A percentile compares a stretch with the other conserved stretches of the same genome.
Evolutionary conservation across 371 early-diverging fungal species (phyloP).

Genomic region (Syncephalis plumigaleata): DNA sequence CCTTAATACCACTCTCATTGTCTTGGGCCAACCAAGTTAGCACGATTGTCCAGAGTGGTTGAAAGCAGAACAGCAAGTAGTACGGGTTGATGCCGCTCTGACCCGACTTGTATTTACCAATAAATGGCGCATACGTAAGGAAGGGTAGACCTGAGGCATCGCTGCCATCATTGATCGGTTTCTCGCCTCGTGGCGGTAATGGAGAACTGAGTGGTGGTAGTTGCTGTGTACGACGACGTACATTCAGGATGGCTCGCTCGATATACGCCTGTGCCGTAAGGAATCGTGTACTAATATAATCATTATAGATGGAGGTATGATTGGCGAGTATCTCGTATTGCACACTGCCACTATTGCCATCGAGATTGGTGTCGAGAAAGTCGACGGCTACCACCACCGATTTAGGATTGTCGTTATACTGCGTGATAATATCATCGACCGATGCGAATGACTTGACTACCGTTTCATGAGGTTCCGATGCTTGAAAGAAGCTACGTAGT

Average conservation of each 20-base stretch:
- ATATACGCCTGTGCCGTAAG: constrained; percentile 19
- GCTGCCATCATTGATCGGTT: constrained; percentile 3
- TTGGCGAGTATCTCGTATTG: constrained; percentile 16
- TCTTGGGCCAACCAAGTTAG: constrained; percentile 13
- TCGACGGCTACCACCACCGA: constrained; percentile 17
- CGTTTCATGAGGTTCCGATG: constrained; percentile 13
- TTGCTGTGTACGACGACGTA: constrained; percentile 13
- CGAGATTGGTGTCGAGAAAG: constrained; percentile 8
- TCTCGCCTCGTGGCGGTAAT: constrained; percentile 9
- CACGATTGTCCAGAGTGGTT: constrained; percentile 13
- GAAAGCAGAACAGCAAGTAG: constrained; percentile 18
- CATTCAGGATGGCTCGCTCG: constrained; percentile 20
- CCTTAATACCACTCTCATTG: constrained; percentile 11
- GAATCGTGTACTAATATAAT: constrained; percentile 10
- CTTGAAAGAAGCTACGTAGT: constrained; percentile 12
- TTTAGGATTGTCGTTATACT: constrained; percentile 12
- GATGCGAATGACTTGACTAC: constrained; percentile 10
- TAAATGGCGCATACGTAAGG: constrained; percentile 13
- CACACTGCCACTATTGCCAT: constrained; percentile 1
- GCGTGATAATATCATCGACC: constrained; percentile 10
- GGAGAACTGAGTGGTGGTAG: constrained; percentile 16
- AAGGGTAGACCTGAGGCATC: constrained; percentile 11
- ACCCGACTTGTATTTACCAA: constrained; percentile 9
- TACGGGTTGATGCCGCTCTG: constrained; percentile 11
- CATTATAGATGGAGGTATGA: constrained; percentile 8